A percentile compares a stretch with the other conserved stretches of the same genome.
phyloP scores from a whole-genome alignment of 768 basidiomycete species.

The Russula abietina region DNA sequence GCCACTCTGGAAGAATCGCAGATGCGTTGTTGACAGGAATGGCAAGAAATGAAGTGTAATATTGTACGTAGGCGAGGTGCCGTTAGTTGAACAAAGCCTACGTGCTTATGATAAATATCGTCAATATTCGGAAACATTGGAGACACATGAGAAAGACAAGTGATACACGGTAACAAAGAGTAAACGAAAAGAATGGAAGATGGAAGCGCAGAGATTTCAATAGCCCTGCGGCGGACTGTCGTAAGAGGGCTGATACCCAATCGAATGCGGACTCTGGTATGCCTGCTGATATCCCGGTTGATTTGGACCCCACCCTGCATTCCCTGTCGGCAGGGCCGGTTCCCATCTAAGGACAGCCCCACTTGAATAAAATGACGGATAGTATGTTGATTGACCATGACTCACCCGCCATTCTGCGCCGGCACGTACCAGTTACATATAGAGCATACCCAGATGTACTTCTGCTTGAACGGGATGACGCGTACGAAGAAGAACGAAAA shows the following conservation, averaged over 20 bases:
- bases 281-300: slow-evolving; percentile 32
- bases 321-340: slow-evolving; percentile 22
- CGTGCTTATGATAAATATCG: background rate
- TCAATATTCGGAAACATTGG: background rate
- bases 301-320: slow-evolving; percentile 11
- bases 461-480: slow-evolving; percentile 55
- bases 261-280: slow-evolving; percentile 37
- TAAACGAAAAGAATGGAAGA: slow-evolving; percentile 13
- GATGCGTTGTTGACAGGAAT: background rate
- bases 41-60: background rate
- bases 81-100: background rate
- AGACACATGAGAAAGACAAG: no score
- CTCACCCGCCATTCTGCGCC: slow-evolving; percentile 47
- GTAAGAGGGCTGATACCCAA: slow-evolving; percentile 27
- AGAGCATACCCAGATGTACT: slow-evolving; percentile 62
- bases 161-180: slow-evolving; percentile 1
- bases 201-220: background rate
- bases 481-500: slow-evolving; percentile 74
- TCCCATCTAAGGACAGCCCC: slow-evolving; percentile 25
- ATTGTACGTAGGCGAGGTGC: background rate
- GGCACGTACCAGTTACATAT: slow-evolving; percentile 63
- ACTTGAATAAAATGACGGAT: background rate
- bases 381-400: background rate
- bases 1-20: background rate
- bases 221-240: slow-evolving; percentile 11